Evolutionary conservation across 257 asterid genomes (phyloP), one percentile per base, ranked within the genome.

Genomic region (Capsicum pubescens): DNA sequence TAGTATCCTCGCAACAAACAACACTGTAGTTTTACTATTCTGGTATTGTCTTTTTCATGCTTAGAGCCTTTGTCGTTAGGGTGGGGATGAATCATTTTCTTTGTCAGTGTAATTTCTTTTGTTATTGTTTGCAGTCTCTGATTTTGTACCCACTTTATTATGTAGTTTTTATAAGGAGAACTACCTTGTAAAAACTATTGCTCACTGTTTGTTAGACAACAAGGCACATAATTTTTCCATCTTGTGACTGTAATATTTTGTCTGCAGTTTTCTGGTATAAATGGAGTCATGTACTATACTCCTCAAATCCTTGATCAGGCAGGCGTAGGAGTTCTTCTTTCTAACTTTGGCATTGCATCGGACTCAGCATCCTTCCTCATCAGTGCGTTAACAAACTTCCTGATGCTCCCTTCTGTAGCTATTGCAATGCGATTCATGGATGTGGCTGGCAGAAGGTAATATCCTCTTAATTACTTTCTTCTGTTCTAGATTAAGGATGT

Each of bases 371-470:
- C 97, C 78, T 95, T 95, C 90, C 95, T 95, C 84, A 93, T 94
- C 82, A 92, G 95, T 74, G 94, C 89, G 12, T 56, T 91, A 56
- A 90, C 95, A n/a, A 92, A 92, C 80, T 79, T 92, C 42, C 80
- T 92, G 89, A 92, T 92, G 95, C 95, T 92, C 88, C 95, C 95
- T 56, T 86, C 92, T 78, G 84, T 91, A 70, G 94, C 91, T 16
- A 86, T 94, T 68, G 99, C 99, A 9, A 95, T 95, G 99, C 88
- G 97, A 87, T 94, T 94, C 91, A 93, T 95, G 99, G 99, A 95
- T 59, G 76, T 91, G 9, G 86, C 98, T 15, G 99, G 99, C 68
- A 89, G 99, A 93, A 94, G 99, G 99, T 95, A 89, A 71, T 79
- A 57, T 83, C 63, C 59, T 76, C n/a, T 50, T 36, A 8, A 52